Evolutionary conservation across 495 filamentous ascomycete genomes (phyloP).

Genomic region (Xylona heveae): DNA sequence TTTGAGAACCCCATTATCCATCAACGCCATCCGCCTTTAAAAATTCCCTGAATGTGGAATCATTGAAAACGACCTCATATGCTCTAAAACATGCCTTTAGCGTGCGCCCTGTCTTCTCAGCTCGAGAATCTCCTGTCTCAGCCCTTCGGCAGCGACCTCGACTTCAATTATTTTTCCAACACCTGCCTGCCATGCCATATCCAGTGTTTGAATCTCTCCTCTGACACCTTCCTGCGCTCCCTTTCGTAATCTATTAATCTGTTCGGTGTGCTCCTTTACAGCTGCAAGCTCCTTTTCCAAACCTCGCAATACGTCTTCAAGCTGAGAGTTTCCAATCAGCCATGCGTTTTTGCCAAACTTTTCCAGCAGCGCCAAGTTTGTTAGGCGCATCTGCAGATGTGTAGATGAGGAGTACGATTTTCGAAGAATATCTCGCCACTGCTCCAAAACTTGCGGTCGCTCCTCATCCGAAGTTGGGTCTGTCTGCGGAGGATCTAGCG

Average conservation of each 20-base stretch:
- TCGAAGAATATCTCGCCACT: background rate
- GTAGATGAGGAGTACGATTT: slow-evolving; percentile 40
- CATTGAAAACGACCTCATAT: too few relatives aligned
- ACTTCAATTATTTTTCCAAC: slow-evolving; percentile 53
- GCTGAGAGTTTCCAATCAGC: slow-evolving; percentile 61
- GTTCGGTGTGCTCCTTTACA: slow-evolving; percentile 40
- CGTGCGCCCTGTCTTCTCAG: slow-evolving; percentile 19
- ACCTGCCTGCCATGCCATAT: slow-evolving; percentile 52
- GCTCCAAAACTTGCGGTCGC: slow-evolving; percentile 4
- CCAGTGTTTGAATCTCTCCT: slow-evolving; percentile 44
- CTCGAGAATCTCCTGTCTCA: slow-evolving; percentile 42
- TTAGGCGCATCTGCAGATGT: slow-evolving; percentile 41
- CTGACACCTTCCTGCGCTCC: slow-evolving; percentile 43
- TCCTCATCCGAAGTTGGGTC: slow-evolving; percentile 9
- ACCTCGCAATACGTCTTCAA: slow-evolving; percentile 46
- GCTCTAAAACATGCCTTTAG: too few relatives aligned
- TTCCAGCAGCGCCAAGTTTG: slow-evolving; percentile 57
- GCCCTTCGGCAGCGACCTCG: slow-evolving; percentile 48
- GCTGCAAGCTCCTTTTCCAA: slow-evolving; percentile 63
- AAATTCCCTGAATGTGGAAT: too few relatives aligned
- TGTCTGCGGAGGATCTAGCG: slow-evolving; percentile 19
- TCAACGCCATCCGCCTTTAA: too few relatives aligned
- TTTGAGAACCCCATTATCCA: too few relatives aligned
- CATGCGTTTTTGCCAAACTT: slow-evolving; percentile 74
- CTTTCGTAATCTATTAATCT: slow-evolving; percentile 47